Evolutionary conservation across 768 basidiomycete species (phyloP), one percentile per base, ranked within the genome.

Genomic region (Auriscalpium microsporum): DNA sequence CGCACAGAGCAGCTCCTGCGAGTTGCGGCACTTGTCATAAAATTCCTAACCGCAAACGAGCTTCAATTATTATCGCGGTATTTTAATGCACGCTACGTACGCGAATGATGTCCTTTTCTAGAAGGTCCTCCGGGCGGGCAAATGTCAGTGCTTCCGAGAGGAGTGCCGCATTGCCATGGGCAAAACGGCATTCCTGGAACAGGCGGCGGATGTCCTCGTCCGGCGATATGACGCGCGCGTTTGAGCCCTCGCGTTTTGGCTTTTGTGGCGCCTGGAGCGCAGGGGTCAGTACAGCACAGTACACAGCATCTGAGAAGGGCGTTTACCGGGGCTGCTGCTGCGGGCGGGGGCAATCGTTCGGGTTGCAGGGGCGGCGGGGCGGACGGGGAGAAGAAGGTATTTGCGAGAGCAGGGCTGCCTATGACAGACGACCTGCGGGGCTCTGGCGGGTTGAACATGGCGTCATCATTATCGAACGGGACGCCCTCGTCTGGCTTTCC

Each of bases 201-300:
- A 96, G 69, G 14, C 88, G 77, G 11, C 85, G 76, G 50, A 93
- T 88, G 62, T 96, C 90, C 62, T 95, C 92, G 42, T 94, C 90
- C 17, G 72, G 79, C 0, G 91, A 84, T 37, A 94, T 80, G 46
- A 82, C 70, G 40, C 69, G 72, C 50, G 68, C 71, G 45, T 68
- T 70, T 14, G 68, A 65, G 50, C 64, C 63, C 10, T 50, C 53
- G 3, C 55, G 60, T 40, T 62, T 65, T 35, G 64, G 59, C 54
- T 59, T 64, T 17, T 51, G 37, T 34, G 58, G 50, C 34, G 61
- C 21, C 50, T 50, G 50, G 17, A 35, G n/a, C 10, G 16, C 8
- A 48, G 35, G 33, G 5, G 36, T 36, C 33, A 10, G 17, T 10
- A 37, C 10, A 50, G 17, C 13, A n/a, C 33, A 50, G 16, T 4